Base-by-base conservation (phyloP, 2,329 filamentous ascomycete species). In the Ascochyta pisi region DNA sequence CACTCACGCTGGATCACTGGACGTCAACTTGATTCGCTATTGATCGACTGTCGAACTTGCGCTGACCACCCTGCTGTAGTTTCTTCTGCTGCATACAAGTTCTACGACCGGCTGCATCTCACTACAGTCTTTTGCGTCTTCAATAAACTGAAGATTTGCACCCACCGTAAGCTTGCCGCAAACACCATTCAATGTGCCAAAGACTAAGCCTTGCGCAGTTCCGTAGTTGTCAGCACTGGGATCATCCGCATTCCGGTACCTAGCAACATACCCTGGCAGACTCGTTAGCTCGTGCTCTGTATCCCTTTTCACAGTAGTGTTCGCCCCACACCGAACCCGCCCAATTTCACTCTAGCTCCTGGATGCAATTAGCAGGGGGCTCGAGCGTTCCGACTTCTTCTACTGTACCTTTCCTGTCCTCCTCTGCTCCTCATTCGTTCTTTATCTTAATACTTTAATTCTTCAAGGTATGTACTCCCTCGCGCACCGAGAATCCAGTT, bases 201-300 rank as follows among this genome's bases (percentile, higher is more conserved):
- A 62, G 55, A 65, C 66, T 69, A 54, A 64, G 64, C 67, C 68
- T 70, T 70, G 49, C 58, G 54, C 65, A 74, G 70, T 61, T 61
- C 62, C 63, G 68, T 66, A 67, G 71, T 74, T 73, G 70, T 73
- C 72, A 71, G 65, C 63, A 65, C 67, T 69, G 72, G 65, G 68
- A 71, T 71, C 68, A 73, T 69, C 69, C 47, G 74, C 76, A 79
- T 79, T 79, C 75, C 72, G 77, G 72, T 68, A 75, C 73, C 75
- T 73, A 72, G 75, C 72, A 69, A 72, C 69, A 65, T 63, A 71
- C 71, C 69, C 61, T 69, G 65, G 79, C 73, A 79, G 80, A 82
- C 78, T 78, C 80, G 80, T 82, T 82, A 81, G 77, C 75, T 82
- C 80, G 80, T 79, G 78, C 75, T 82, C 78, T 82, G 76, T 79